phyloP scores from a whole-genome alignment of 1,139 yeast species.

The Diutina scorzettiae region DNA sequence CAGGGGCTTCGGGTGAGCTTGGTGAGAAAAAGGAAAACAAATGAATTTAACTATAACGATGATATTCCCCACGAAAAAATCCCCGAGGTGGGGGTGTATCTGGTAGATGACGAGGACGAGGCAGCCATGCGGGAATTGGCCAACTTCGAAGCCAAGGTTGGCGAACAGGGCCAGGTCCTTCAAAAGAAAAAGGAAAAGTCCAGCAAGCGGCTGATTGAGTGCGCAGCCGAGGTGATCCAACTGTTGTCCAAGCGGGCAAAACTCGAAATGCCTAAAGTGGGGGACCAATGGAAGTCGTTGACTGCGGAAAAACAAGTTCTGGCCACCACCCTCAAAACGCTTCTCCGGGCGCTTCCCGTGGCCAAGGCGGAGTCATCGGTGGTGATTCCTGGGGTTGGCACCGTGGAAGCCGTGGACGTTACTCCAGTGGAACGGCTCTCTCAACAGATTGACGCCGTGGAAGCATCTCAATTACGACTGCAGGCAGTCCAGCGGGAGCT shows the following conservation, averaged over 20 bases:
- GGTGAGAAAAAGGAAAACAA: slow-evolving; percentile 39
- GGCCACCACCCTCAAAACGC: not conserved
- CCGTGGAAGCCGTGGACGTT: not conserved
- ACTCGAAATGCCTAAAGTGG: not conserved
- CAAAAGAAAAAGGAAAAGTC: not conserved
- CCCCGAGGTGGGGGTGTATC: slow-evolving; percentile 65
- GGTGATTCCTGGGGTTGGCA: not conserved
- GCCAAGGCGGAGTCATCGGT: not conserved
- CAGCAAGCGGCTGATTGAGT: not conserved
- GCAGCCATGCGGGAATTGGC: not conserved
- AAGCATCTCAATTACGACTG: slow-evolving; percentile 1
- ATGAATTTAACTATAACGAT: slow-evolving; percentile 66
- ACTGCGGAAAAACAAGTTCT: not conserved
- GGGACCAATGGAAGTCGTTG: not conserved
- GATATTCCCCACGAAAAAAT: slow-evolving; percentile 71
- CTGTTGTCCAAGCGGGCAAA: not conserved
- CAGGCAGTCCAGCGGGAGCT: slow-evolving; percentile 2
- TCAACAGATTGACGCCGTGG: not conserved
- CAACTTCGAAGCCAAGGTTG: not conserved
- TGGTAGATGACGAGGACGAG: slow-evolving; percentile 45
- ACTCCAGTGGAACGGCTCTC: not conserved
- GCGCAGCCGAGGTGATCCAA: not conserved
- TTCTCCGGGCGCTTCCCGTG: not conserved
- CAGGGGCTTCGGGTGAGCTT: slow-evolving; percentile 63
- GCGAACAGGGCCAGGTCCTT: not conserved